Percentiles rank a stretch among this genome's conserved stretches.
phyloP scores from a whole-genome alignment of 768 basidiomycete species.

The Podaxis sp. region DNA sequence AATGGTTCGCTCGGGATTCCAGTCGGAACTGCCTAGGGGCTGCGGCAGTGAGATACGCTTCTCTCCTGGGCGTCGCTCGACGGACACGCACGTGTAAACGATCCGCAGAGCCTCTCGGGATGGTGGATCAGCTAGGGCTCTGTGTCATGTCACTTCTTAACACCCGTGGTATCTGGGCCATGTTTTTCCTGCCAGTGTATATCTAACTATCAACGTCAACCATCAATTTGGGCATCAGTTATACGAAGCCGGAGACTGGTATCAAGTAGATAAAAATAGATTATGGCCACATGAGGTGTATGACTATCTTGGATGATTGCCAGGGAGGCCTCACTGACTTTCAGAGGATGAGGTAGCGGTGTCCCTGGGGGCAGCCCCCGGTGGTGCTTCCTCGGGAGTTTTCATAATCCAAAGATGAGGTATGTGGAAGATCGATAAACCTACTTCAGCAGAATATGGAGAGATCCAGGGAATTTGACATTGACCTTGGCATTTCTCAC shows the following conservation, averaged over 20 bases:
- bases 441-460: neutral
- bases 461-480: neutral
- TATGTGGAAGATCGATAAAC: neutral
- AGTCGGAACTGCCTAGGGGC: neutral
- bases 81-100: neutral
- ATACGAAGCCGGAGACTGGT: neutral
- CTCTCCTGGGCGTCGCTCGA: neutral
- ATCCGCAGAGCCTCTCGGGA: neutral
- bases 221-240: neutral
- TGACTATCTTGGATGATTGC: neutral
- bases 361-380: no score
- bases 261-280: neutral
- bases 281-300: neutral
- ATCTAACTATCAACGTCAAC: neutral
- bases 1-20: neutral
- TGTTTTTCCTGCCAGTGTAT: neutral
- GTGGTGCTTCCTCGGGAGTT: no score
- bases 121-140: neutral
- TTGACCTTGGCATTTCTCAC: conserved; percentile 9
- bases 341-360: neutral
- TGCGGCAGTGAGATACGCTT: neutral
- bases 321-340: neutral
- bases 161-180: neutral
- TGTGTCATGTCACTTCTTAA: neutral
- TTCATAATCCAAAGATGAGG: neutral